Base-by-base conservation (phyloP, 176 grass and related monocot species). In the Canna indica region DNA sequence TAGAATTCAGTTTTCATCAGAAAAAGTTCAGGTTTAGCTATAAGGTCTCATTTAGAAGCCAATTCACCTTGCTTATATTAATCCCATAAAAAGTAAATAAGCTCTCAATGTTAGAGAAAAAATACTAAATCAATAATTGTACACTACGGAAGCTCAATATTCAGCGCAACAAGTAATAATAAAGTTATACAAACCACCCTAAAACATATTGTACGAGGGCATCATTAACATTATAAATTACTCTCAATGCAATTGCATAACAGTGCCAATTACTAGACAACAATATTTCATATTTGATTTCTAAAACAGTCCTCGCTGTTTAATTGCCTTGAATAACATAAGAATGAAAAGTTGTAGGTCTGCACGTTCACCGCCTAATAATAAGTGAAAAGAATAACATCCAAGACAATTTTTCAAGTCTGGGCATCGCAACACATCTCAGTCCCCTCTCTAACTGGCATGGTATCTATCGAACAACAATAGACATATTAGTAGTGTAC, bases 1-100 rank as follows among this genome's bases (percentile, higher is more conserved):
- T 96, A 74, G 36, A 81, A 73, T 45, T 71, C 29, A 79, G 20
- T 3, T 32, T 12, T 32, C 27, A 63, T 3, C 22, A 24, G 50
- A 54, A 54, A 54, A 54, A 18, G 50, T 25, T 18, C 4, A 24
- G 0, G n/a, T 54, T 54, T 54, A 0, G 20, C 17, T n/a, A 54
- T 24, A 6, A 25, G 22, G 17, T 54, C 22, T 54, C n/a, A 54
- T 54, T 22, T 25, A 25, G 7, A 10, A 25, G 50, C 20, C 16
- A 50, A 50, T 22, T 50, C 12, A 54, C 17, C 50, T 22, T 1
- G 22, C 5, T 18, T 8, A n/a, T 54, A 20, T 20, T 54, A 6
- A n/a, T 54, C 7, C 2, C 18, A 54, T 54, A n/a, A 1, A n/a
- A n/a, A 6, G 22, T 7, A 22, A 24, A 54, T 54, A 54, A 54